Conservation (phyloP, 352 stramenopile genomes). For the Phytophthora multivora region DNA sequence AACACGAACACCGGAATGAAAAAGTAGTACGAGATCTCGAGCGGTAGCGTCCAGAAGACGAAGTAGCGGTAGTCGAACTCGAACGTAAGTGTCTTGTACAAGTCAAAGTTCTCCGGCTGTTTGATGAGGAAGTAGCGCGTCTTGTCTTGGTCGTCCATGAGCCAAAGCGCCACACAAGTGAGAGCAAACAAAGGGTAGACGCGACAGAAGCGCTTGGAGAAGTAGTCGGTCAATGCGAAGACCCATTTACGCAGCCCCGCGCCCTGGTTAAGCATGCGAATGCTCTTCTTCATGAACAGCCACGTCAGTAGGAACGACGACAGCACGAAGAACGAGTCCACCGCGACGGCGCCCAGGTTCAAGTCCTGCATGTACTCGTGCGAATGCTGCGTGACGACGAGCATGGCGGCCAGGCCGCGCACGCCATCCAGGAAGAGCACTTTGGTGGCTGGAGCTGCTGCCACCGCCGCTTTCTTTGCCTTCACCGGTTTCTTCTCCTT, state of each 20-base stretch:
- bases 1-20: slow-evolving; percentile 50
- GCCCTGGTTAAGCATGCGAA: slow-evolving; percentile 28
- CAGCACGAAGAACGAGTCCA: slow-evolving; percentile 64
- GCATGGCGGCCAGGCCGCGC: slow-evolving; percentile 34
- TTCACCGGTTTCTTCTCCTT: slow-evolving; percentile 21
- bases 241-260: slow-evolving; percentile 36
- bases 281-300: slow-evolving; percentile 57
- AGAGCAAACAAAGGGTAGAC: slow-evolving; percentile 55
- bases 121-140: slow-evolving; percentile 39
- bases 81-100: slow-evolving; percentile 51
- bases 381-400: slow-evolving; percentile 41
- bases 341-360: slow-evolving; percentile 40
- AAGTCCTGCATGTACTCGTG: slow-evolving; percentile 44
- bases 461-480: slow-evolving; percentile 30
- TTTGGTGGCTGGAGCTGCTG: slow-evolving; percentile 21
- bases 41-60: slow-evolving; percentile 56
- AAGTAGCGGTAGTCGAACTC: slow-evolving; percentile 46
- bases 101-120: slow-evolving; percentile 28
- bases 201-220: slow-evolving; percentile 46
- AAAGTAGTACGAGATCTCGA: slow-evolving; percentile 63
- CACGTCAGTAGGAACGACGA: slow-evolving; percentile 59
- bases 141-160: slow-evolving; percentile 35
- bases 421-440: slow-evolving; percentile 46
- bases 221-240: slow-evolving; percentile 47
- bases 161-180: slow-evolving; percentile 38